Conservation (phyloP, 2,329 filamentous ascomycete species). For the Penicillium brevicompactum region DNA sequence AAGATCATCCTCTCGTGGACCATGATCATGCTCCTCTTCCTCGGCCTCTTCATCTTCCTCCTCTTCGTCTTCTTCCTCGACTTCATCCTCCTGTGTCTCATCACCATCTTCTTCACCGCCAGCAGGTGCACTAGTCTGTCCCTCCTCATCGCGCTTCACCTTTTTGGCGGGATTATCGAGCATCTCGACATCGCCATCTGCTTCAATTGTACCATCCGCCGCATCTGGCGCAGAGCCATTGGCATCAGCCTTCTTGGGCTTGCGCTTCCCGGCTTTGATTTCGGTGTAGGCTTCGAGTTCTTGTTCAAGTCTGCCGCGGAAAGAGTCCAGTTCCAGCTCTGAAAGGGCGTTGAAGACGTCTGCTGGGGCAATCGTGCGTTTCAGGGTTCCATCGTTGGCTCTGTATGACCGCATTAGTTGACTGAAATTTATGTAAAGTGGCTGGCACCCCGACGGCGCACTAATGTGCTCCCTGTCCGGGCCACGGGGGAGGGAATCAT, state of each 20-base stretch:
- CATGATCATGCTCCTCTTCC: constrained; percentile 21
- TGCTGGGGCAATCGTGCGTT: constrained; percentile 63
- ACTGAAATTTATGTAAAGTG: not conserved
- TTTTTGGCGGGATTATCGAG: constrained; percentile 26
- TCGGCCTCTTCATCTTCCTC: constrained; percentile 28
- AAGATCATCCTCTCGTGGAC: constrained; percentile 6
- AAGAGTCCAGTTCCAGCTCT: constrained; percentile 64
- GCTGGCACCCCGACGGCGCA: not conserved
- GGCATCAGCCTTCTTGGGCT: constrained; percentile 51
- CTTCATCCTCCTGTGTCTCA: constrained; percentile 31
- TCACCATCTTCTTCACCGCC: constrained; percentile 15
- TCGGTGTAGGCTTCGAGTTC: constrained; percentile 56
- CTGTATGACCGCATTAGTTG: constrained; percentile 36
- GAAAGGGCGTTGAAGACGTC: constrained; percentile 63
- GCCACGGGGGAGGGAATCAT: not conserved
- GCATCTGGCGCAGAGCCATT: constrained; percentile 28
- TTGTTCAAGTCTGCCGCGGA: constrained; percentile 59
- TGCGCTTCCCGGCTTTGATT: constrained; percentile 45
- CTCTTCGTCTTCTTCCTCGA: constrained; percentile 23
- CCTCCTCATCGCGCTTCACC: constrained; percentile 24
- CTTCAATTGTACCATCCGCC: constrained; percentile 3
- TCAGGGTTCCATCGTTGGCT: constrained; percentile 63
- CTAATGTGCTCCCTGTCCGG: not conserved
- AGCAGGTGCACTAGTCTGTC: not conserved
- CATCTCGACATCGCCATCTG: constrained; percentile 24